phyloP scores from a whole-genome alignment of 164 flowering plant species.

The Vitis riparia region DNA sequence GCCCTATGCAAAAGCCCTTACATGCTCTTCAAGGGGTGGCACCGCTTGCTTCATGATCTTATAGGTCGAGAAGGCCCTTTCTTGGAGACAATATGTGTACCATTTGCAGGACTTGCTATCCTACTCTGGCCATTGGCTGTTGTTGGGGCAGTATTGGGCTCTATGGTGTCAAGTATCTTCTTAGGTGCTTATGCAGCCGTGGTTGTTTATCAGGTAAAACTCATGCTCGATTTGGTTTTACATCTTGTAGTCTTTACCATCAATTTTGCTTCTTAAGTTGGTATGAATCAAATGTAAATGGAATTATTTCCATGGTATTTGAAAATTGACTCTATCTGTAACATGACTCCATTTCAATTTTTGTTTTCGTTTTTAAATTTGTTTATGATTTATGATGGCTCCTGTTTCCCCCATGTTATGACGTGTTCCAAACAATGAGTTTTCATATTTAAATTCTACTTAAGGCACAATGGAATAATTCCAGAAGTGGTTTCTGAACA shows the following conservation, averaged over 20 bases:
- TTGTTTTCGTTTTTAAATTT: no score
- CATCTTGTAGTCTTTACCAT: no score
- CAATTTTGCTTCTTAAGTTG: no score
- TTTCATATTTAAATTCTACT: no score
- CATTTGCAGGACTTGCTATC: conserved; percentile 92
- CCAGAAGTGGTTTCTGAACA: background rate
- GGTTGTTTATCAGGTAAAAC: conserved; percentile 71
- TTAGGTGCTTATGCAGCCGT: conserved; percentile 85
- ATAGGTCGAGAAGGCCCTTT: conserved; percentile 96
- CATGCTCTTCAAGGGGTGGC: conserved; percentile 97
- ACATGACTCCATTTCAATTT: no score
- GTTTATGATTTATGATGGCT: no score
- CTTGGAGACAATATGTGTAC: conserved; percentile 92
- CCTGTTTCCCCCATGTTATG: no score
- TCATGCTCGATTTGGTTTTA: background rate
- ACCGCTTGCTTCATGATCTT: conserved; percentile 80
- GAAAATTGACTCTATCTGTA: no score
- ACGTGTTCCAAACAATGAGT: no score
- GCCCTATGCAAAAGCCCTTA: conserved; percentile 74
- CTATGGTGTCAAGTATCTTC: conserved; percentile 64
- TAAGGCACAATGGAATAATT: no score
- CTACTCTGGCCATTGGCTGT: conserved; percentile 91
- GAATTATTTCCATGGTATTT: background rate
- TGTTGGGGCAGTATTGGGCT: conserved; percentile 63
- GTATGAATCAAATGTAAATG: background rate